Evolutionary conservation across 441 rosid genomes (phyloP).

Genomic region (Gossypium davidsonii): DNA sequence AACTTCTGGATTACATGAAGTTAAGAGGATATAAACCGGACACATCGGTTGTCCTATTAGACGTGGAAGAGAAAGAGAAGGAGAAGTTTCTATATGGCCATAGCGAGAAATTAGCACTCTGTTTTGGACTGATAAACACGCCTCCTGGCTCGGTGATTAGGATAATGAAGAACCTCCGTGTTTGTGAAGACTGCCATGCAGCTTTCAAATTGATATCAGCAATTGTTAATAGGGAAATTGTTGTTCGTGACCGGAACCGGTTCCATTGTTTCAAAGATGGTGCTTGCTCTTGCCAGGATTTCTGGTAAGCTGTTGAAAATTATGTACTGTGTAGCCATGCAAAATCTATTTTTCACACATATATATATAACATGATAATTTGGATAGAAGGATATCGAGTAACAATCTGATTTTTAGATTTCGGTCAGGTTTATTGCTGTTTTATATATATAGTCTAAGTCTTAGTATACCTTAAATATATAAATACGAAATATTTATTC

Average conservation of each 20-base stretch:
- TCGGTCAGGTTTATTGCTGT: too few relatives aligned
- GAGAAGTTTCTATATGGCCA: conserved; percentile 25
- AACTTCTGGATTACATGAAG: conserved; percentile 22
- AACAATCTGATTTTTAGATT: too few relatives aligned
- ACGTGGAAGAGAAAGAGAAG: conserved; percentile 31
- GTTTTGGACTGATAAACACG: conserved; percentile 28
- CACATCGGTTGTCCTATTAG: conserved; percentile 30
- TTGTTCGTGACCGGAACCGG: conserved; percentile 28
- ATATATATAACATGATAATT: too few relatives aligned
- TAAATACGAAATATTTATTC: too few relatives aligned
- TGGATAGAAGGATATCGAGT: too few relatives aligned
- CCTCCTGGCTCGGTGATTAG: conserved; percentile 23
- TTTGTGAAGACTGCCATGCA: conserved; percentile 29
- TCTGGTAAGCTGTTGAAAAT: conserved; percentile 18
- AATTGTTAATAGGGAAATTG: conserved; percentile 20
- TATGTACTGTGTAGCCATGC: neutral
- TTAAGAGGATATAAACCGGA: conserved; percentile 25
- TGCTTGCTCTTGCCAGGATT: conserved; percentile 30
- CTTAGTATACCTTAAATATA: too few relatives aligned
- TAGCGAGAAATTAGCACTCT: conserved; percentile 32
- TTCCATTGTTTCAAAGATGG: conserved; percentile 32
- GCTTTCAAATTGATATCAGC: conserved; percentile 26
- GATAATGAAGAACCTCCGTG: conserved; percentile 33
- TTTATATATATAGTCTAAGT: too few relatives aligned
- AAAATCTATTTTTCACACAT: neutral